Percentiles rank a stretch among this genome's conserved stretches.
These are phyloP conservation scores for Geotrichum reessii DNA, from an alignment of 1,139 yeast species.

Conservation along the genomic window DNA sequence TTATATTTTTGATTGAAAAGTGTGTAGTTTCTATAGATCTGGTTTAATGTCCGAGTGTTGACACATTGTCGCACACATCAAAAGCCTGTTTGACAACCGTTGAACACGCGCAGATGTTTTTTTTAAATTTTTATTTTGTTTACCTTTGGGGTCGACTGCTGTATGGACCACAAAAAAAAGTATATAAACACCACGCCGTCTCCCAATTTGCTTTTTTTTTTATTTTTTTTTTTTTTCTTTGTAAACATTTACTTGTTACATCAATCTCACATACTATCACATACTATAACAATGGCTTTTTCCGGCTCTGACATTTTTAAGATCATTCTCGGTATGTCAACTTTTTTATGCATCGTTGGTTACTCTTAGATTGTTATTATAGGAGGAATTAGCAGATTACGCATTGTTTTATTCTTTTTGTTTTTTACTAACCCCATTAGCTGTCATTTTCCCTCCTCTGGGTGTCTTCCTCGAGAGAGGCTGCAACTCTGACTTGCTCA, in stretches of 20 bases:
- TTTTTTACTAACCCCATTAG: conserved; percentile 30
- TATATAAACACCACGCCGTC: neutral
- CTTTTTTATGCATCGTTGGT: too few species aligned
- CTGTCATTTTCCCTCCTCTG: conserved; percentile 64
- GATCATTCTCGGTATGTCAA: conserved; percentile 44
- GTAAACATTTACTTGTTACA: neutral
- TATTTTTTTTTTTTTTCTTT: neutral
- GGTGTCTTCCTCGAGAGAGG: conserved; percentile 73
- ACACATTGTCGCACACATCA: too few species aligned
- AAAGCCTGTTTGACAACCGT: too few species aligned
- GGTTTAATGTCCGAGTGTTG: neutral
- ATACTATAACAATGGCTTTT: conserved; percentile 32
- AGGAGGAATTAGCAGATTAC: too few species aligned
- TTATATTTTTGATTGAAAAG: too few species aligned
- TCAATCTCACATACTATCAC: neutral
- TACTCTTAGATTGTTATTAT: neutral
- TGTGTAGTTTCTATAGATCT: too few species aligned
- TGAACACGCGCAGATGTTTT: too few species aligned
- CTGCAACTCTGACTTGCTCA: conserved; percentile 49
- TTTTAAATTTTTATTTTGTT: neutral
- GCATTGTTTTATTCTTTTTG: neutral
- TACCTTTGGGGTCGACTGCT: neutral
- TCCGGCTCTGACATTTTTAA: conserved; percentile 46
- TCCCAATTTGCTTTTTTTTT: neutral
- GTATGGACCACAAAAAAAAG: neutral